Evolutionary conservation across 2,329 filamentous ascomycete species (phyloP).

Genomic region (Cryphonectria nitschkei): DNA sequence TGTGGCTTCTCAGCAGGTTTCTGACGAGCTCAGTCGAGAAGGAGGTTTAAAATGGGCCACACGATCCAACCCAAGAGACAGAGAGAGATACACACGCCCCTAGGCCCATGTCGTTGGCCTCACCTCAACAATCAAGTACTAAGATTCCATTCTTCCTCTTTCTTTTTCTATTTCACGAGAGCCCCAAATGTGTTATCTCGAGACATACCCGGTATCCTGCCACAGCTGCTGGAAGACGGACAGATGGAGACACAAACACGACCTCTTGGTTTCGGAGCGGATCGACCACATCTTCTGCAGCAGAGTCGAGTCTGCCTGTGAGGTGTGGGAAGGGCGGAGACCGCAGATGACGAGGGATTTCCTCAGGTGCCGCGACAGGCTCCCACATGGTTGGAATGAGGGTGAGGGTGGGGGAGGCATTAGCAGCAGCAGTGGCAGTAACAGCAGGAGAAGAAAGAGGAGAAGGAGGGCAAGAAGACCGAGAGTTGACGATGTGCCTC

Average conservation of each 20-base stretch:
- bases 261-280: neutral
- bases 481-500: neutral
- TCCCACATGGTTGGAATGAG: conserved; percentile 2
- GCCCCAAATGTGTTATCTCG: neutral
- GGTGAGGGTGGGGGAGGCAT: no score
- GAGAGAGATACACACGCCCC: neutral
- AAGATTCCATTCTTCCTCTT: no score
- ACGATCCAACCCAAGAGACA: neutral
- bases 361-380: neutral
- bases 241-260: neutral
- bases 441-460: no score
- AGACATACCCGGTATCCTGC: conserved; percentile 11
- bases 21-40: neutral
- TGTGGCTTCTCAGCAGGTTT: neutral
- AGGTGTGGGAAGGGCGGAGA: neutral
- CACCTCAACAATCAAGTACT: no score
- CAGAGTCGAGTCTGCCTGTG: conserved; percentile 4
- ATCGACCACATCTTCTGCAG: conserved; percentile 7
- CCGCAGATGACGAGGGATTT: neutral
- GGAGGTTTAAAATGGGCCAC: neutral
- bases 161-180: neutral
- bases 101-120: neutral
- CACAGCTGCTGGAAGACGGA: neutral
- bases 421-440: no score
- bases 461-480: neutral